Evolutionary conservation across 345 rosid species (phyloP), one percentile per base, ranked within the genome.

Genomic region (Limnanthes douglasii): DNA sequence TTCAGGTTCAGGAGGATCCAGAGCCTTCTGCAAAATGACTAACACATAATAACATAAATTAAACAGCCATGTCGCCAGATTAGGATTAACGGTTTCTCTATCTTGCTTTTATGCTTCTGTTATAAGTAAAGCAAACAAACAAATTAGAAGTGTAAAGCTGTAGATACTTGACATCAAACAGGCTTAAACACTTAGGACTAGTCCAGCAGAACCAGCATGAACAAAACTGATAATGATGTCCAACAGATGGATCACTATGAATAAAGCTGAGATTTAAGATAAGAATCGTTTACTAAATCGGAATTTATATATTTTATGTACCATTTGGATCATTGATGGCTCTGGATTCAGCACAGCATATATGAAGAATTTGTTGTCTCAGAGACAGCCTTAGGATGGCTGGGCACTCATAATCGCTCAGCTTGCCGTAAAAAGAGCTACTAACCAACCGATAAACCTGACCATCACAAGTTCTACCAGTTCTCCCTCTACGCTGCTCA

Each of bases 391-490:
- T 75, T 52, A 73, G 56, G 49, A 86, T 75, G 48, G 83, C 61
- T 7, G 95, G 93, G 57, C 69, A 34, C 48, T 86, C 97, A 46
- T 52, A 23, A 20, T 75, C 83, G 52, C 73, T 68, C 37, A 86
- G 71, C 54, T 67, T 37, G 48, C 39, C 61, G 64, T 66, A 86
- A 62, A 78, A 78, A 40, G 93, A 68, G 44, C 75, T 52, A 9
- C 94, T 71, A 36, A 86, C 90, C 70, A 86, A 67, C 46, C 93
- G 75, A 62, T 78, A 86, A 34, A 78, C 66, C 60, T 78, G 75
- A 50, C 97, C 97, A 56, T 86, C 83, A 59, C 97, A 86, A 28
- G 95, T 86, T 53, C 95, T 70, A 32, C 97, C 97, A 33, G 97
- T 86, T 66, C 97, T 73, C 55, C 95, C 97, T 59, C 60, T 57